These are phyloP conservation scores for Ophiocytium majus DNA, from an alignment of 352 stramenopile genomes.

Conservation along the genomic window DNA sequence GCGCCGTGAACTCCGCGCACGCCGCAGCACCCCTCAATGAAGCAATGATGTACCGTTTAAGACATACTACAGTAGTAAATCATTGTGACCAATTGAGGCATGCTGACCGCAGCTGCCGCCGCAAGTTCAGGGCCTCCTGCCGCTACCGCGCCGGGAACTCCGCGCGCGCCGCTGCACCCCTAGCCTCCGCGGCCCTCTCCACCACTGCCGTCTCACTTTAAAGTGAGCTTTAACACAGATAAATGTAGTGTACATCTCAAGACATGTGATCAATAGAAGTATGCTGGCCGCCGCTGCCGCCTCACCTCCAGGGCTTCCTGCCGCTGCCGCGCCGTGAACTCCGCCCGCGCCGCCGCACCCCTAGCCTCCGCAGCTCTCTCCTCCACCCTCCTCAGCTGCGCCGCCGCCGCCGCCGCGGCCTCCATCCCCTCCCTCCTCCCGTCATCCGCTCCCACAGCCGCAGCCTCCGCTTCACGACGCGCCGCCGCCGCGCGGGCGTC, in stretches of 20 bases:
- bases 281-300: too few relatives aligned
- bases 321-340: not conserved
- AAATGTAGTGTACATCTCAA: too few relatives aligned
- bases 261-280: too few relatives aligned
- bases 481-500: too few relatives aligned
- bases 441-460: not conserved
- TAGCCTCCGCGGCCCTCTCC: not conserved
- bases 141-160: not conserved
- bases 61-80: too few relatives aligned
- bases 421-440: not conserved
- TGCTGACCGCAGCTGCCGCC: too few relatives aligned
- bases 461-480: not conserved
- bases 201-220: too few relatives aligned
- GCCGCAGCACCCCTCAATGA: not conserved
- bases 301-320: not conserved
- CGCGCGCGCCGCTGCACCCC: not conserved
- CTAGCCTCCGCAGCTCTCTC: not conserved
- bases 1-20: not conserved
- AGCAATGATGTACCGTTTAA: too few relatives aligned
- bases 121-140: not conserved
- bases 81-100: too few relatives aligned
- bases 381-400: not conserved
- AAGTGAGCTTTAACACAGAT: too few relatives aligned
- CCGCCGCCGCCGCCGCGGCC: not conserved
- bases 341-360: not conserved